Base-by-base conservation (phyloP, 2,329 filamentous ascomycete genomes). In the Colletotrichum echinochloae region DNA sequence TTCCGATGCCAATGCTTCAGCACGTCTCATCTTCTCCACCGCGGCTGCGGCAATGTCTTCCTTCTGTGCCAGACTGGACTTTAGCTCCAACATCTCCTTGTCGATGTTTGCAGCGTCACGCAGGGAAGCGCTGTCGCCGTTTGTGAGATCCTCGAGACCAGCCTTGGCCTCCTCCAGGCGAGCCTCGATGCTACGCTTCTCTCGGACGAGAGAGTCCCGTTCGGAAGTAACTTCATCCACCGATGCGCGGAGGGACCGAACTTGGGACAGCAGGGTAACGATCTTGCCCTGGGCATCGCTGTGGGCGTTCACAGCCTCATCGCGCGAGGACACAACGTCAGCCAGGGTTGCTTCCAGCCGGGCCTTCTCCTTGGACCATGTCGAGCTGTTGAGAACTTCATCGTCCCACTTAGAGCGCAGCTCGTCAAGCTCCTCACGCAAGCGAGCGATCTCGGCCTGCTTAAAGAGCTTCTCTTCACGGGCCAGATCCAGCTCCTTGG, bases 291-390 rank as follows among this genome's bases (percentile, higher is more conserved):
- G 96, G 2, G 95, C 95, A 75, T 98, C 95, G 77, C 96, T 97
- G 81, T 99, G 96, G 0, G 96, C 95, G 75, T 90, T 91, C 60
- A 94, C 92, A 12, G 96, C 95, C 80, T 99, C 96, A 74, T 99
- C 95, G 3, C 95, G 91, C n/a, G 94, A 97, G 59, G 93, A 91
- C 14, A 93, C 92, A 39, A 98, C 89, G 79, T 98, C 94, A 60
- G 95, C 91, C 65, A 99, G 86, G 6, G 94, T 97, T 71, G 94
- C 90, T 79, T 98, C 95, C 49, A 99, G 87, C 20, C 95, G 91
- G 20, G 94, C 89, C 85, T 98, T 98, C 83, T 99, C 95, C 84
- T 99, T 99, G 16, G 95, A 95, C 95, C 96, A 98, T 0, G 95
- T 97, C 20, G 94, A 97, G 81, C 94, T 97, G 83, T 98, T 98